These are phyloP conservation scores for Microbotryomycetes sp. DNA, from an alignment of 1,284 basidiomycete species.

Conservation along the genomic window DNA sequence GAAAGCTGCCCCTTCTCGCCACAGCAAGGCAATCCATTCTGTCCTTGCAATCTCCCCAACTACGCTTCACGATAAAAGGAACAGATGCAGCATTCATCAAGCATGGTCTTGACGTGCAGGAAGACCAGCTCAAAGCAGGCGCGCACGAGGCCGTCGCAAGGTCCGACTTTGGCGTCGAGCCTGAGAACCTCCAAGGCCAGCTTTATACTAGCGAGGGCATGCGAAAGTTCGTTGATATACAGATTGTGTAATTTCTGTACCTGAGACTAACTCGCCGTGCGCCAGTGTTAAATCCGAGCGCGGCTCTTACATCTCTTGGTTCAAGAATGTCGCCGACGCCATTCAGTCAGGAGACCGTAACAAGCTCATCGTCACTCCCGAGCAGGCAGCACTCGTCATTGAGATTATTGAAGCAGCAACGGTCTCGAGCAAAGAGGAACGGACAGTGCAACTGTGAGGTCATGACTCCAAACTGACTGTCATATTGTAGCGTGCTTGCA, in stretches of 20 bases:
- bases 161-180: slow-evolving; percentile 52
- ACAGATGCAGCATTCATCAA: slow-evolving; percentile 66
- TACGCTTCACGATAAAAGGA: slow-evolving; percentile 54
- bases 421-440: slow-evolving; percentile 55
- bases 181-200: slow-evolving; percentile 40
- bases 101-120: slow-evolving; percentile 68
- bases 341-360: slow-evolving; percentile 50
- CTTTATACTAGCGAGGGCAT: slow-evolving; percentile 17
- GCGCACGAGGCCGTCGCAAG: slow-evolving; percentile 41
- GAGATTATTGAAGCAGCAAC: slow-evolving; percentile 65
- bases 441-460: slow-evolving; percentile 44
- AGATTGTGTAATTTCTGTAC: too few species aligned
- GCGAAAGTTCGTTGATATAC: neutral
- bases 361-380: slow-evolving; percentile 58
- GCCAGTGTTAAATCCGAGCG: slow-evolving; percentile 4
- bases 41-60: slow-evolving; percentile 55
- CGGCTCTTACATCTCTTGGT: slow-evolving; percentile 21
- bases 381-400: slow-evolving; percentile 59
- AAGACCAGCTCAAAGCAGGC: slow-evolving; percentile 47
- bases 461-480: neutral
- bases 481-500: too few species aligned
- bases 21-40: slow-evolving; percentile 62
- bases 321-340: slow-evolving; percentile 39
- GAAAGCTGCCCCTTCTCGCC: slow-evolving; percentile 55
- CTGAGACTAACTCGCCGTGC: too few species aligned